Base-by-base conservation (phyloP, 2,329 filamentous ascomycete species). In the Neopestalotiopsis rosae region DNA sequence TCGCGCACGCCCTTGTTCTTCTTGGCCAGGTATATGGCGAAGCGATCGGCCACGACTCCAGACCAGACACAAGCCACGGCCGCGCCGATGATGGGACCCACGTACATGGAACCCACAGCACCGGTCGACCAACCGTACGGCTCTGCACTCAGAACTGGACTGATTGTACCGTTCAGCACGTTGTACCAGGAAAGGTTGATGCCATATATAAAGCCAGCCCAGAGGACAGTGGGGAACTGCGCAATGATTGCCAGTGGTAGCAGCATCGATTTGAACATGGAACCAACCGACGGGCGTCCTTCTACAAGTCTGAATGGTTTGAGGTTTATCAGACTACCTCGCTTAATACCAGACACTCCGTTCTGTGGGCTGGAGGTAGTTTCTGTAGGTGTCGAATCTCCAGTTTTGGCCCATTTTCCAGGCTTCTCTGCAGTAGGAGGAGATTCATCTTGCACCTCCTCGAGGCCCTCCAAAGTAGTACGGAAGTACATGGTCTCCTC, bases 401-500 rank as follows among this genome's bases (percentile, higher is more conserved):
- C 57, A 0, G 24, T 59, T 20, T 59, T 34, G 20, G 20, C 57
- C 24, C 17, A 17, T 30, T 20, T 20, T 3, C 10, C 24, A 32
- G 57, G 1, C 20, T 59, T 59, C 24, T 30, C 30, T 6, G 57
- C 2, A 10, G 13, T 13, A 3, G 17, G 14, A n/a, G 45, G 45
- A n/a, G 20, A 32, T 17, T 17, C 30, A 20, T 14, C 30, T 13
- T 20, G 10, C 12, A 12, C 24, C n/a, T 34, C 1, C 10, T 59
- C 57, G 6, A 30, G 57, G 9, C 57, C 57, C 12, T 59, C 57
- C 24, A 59, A 5, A 4, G 57, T 59, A 3, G 24, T 28, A 17
- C 57, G 57, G 24, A 59, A 59, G 24, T 87, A 88, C 34, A 81
- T 81, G 3, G 86, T 86, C 75, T 89, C 87, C 72, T 88, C 86